phyloP scores from a whole-genome alignment of 805 yeast species.

The Vanderwaltozyma verrucispora region DNA sequence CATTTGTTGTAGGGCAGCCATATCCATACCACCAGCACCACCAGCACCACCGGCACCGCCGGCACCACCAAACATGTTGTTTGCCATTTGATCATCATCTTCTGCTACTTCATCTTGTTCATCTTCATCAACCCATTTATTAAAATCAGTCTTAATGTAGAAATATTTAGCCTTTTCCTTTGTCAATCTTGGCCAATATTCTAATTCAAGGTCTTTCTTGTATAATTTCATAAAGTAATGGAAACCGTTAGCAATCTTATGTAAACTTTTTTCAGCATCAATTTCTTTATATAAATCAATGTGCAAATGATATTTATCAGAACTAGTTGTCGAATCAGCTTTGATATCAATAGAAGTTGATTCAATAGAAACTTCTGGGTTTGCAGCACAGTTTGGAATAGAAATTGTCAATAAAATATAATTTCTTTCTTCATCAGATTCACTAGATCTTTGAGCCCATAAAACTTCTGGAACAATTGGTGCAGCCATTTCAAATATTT shows the following conservation, averaged over 20 bases:
- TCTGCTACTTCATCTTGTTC: conserved; percentile 67
- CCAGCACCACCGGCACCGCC: conserved; percentile 18
- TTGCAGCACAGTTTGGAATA: conserved; percentile 52
- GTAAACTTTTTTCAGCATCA: conserved; percentile 51
- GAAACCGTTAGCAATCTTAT: conserved; percentile 42
- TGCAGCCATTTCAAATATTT: conserved; percentile 2
- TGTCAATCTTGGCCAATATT: conserved; percentile 92
- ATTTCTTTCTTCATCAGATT: conserved; percentile 62
- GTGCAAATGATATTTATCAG: conserved; percentile 36
- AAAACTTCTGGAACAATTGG: conserved; percentile 42
- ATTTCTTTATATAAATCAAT: conserved; percentile 71
- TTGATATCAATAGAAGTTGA: conserved; percentile 41
- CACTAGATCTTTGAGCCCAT: conserved; percentile 96
- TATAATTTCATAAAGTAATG: conserved; percentile 50
- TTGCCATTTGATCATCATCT: conserved; percentile 29
- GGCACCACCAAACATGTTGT: conserved; percentile 34
- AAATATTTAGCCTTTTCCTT: conserved; percentile 74
- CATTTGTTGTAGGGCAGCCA: conserved; percentile 3
- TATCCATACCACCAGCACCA: conserved; percentile 32
- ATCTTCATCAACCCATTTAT: conserved; percentile 97
- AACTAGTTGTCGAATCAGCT: conserved; percentile 27
- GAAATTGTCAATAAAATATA: conserved; percentile 63
- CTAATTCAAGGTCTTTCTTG: conserved; percentile 61
- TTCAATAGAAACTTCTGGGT: conserved; percentile 53
- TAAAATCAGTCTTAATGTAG: conserved; percentile 87